phyloP scores from a whole-genome alignment of 2,329 filamentous ascomycete species.

The Aspergillus niger region DNA sequence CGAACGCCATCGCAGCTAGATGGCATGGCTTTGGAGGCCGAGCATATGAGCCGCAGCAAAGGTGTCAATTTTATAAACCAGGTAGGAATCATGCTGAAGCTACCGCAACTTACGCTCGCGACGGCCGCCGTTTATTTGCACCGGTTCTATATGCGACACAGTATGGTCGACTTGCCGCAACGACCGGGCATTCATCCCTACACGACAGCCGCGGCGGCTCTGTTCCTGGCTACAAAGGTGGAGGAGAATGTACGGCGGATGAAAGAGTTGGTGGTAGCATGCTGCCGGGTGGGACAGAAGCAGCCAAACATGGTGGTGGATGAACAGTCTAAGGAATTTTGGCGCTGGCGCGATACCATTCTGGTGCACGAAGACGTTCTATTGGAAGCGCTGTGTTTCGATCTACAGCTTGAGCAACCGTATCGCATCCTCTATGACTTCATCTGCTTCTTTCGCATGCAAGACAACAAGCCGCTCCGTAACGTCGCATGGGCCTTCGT shows the following conservation, averaged over 20 bases:
- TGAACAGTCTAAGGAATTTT: constrained; percentile 97
- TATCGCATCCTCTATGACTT: constrained; percentile 83
- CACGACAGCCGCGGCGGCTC: constrained; percentile 83
- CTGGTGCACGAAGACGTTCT: constrained; percentile 89
- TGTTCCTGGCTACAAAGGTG: constrained; percentile 95
- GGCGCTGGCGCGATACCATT: constrained; percentile 95
- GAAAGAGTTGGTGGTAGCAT: constrained; percentile 88
- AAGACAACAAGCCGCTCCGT: constrained; percentile 77
- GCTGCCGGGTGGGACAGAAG: constrained; percentile 93
- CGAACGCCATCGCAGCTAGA: constrained; percentile 83
- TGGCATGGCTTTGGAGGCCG: constrained; percentile 74
- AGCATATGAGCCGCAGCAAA: constrained; percentile 79
- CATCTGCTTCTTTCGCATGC: constrained; percentile 69
- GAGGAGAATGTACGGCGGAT: constrained; percentile 97
- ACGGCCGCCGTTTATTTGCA: constrained; percentile 95
- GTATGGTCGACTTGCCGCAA: constrained; percentile 71
- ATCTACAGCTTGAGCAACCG: constrained; percentile 85
- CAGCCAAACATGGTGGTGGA: constrained; percentile 87
- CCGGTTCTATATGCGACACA: constrained; percentile 89
- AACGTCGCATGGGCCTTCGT: constrained; percentile 92
- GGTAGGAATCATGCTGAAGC: constrained; percentile 85
- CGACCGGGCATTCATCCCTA: constrained; percentile 81
- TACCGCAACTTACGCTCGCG: constrained; percentile 88
- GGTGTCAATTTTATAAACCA: constrained; percentile 97
- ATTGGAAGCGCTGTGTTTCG: constrained; percentile 89